Conservation (phyloP, 2,329 filamentous ascomycete genomes). For the Aspergillus fructus region DNA sequence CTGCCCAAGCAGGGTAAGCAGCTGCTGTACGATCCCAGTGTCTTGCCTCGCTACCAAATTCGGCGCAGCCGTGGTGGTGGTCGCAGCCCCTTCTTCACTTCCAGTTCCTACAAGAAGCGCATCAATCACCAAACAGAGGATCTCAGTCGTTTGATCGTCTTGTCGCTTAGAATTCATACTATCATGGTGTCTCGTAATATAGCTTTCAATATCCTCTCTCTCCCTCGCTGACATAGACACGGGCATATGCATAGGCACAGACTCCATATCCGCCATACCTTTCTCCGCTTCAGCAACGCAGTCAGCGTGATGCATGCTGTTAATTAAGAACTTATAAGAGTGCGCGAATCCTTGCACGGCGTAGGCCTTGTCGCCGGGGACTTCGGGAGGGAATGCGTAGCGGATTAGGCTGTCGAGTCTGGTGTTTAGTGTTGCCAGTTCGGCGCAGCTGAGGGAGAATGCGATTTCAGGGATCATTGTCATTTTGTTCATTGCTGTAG, state of each 20-base stretch:
- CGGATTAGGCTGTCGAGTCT: neutral
- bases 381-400: neutral
- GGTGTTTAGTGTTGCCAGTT: neutral
- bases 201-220: too few species aligned
- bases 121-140: neutral
- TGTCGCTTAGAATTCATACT: neutral
- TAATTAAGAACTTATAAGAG: neutral
- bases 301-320: neutral
- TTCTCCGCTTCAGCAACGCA: neutral
- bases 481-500: neutral
- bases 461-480: neutral
- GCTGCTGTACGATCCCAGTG: neutral
- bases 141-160: neutral
- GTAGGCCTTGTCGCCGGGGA: neutral
- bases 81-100: too few species aligned
- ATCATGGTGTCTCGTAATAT: neutral
- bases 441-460: neutral
- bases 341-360: neutral
- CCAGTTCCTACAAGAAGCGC: neutral
- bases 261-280: neutral
- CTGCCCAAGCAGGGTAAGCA: neutral
- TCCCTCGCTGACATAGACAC: neutral
- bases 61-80: too few species aligned
- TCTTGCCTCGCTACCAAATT: neutral
- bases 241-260: neutral